Percentiles rank a stretch among this genome's conserved stretches.
These are phyloP conservation scores for Tephrocybe sp. DNA, from an alignment of 768 basidiomycete species.

Conservation along the genomic window DNA sequence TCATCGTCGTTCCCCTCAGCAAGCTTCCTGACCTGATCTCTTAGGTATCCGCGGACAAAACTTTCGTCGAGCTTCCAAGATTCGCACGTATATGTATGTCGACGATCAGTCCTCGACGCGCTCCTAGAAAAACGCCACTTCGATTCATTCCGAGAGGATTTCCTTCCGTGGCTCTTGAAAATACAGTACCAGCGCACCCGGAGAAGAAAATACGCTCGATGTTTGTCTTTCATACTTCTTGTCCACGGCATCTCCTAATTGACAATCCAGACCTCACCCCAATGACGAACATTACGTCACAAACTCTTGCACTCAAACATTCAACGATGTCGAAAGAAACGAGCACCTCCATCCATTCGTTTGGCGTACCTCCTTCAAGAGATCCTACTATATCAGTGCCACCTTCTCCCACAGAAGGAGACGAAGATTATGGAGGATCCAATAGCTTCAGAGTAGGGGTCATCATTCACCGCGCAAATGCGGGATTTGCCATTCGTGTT, in stretches of 20 bases:
- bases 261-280: constrained; percentile 44
- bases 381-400: constrained; percentile 38
- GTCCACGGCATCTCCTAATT: neutral
- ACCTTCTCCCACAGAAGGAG: constrained; percentile 43
- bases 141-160: constrained; percentile 86
- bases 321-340: constrained; percentile 45
- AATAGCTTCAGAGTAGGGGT: constrained; percentile 66
- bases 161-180: constrained; percentile 91
- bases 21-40: constrained; percentile 7
- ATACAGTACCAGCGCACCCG: constrained; percentile 71
- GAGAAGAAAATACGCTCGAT: constrained; percentile 55
- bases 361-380: constrained; percentile 21
- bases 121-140: constrained; percentile 68
- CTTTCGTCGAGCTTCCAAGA: constrained; percentile 74
- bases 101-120: constrained; percentile 68
- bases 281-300: constrained; percentile 42
- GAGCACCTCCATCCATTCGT: constrained; percentile 18
- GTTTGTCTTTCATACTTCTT: constrained; percentile 32
- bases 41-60: constrained; percentile 73
- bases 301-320: constrained; percentile 55
- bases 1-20: neutral
- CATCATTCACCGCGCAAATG: constrained; percentile 51
- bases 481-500: constrained; percentile 64
- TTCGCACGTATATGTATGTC: constrained; percentile 91
- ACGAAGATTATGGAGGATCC: constrained; percentile 31